Base-by-base conservation (phyloP, 208 protist species). In the Trypanosoma conorhini region DNA sequence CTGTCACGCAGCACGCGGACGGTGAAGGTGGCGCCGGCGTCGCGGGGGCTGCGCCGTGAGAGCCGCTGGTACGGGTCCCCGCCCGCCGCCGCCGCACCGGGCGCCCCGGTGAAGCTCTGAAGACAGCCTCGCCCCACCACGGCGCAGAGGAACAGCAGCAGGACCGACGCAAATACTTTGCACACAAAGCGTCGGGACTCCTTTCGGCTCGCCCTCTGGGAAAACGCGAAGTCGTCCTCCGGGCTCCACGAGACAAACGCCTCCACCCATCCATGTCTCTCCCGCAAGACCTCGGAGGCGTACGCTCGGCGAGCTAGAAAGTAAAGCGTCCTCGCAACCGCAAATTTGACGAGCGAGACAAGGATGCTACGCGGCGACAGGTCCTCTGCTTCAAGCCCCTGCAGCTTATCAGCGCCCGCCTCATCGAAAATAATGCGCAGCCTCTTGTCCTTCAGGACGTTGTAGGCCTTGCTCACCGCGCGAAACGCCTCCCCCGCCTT, bases 391-490 rank as follows among this genome's bases (percentile, higher is more conserved):
- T 70, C 62, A 56, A 42, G 54, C 56, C 26, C 71, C 38, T 30
- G 24, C 4, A 80, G 1, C 54, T 50, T 62, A 12, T 58, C 67
- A 28, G 21, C 59, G 28, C 80, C 80, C 30, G 35, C 4, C 30
- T 52, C 56, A 76, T 99, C 98, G 76, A 99, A 99, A 13, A 98
- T 54, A 26, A 73, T 38, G 26, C 96, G 82, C 65, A 97, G 91
- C 55, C 95, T 48, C n/a, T 35, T 24, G 59, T 99, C 90, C 40
- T 62, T 83, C 7, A 99, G 80, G 4, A 99, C 86, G 24, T 98
- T 89, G 76, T 99, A 99, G 5, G 97, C 97, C 21, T 86, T 60
- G 31, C 70, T 85, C 33, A 99, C 90, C 13, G 77, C 67, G 33
- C 75, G 40, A 69, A 82, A 94, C 17, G 77, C 79, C 31, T 79